Percentiles rank a stretch among this genome's conserved stretches.
Evolutionary conservation across 352 stramenopile genomes (phyloP).

Genomic region (Phytophthora megakarya): DNA sequence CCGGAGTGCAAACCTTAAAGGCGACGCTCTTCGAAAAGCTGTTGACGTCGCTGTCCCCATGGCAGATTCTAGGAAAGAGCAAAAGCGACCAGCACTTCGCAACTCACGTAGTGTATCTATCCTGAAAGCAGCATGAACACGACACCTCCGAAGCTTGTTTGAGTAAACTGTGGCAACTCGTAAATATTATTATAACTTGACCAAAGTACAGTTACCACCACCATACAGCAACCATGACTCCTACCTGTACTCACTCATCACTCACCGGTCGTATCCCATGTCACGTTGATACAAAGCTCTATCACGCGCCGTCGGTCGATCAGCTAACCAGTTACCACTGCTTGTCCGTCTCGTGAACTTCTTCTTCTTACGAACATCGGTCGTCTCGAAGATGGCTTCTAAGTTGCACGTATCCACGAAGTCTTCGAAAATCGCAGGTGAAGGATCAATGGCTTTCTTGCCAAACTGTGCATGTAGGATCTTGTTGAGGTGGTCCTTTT

Average conservation of each 20-base stretch:
- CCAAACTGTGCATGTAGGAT: slow-evolving; percentile 76
- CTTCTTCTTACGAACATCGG: slow-evolving; percentile 76
- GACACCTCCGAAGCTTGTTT: slow-evolving; percentile 10
- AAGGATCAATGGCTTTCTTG: slow-evolving; percentile 71
- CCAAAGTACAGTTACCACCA: slow-evolving; percentile 28
- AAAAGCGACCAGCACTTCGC: slow-evolving; percentile 9
- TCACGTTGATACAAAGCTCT: slow-evolving; percentile 82
- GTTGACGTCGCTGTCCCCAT: slow-evolving; percentile 9
- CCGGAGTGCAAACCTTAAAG: slow-evolving; percentile 21
- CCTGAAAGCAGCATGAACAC: slow-evolving; percentile 33
- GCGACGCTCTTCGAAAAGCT: slow-evolving; percentile 13
- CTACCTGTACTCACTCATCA: slow-evolving; percentile 12
- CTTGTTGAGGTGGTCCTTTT: slow-evolving; percentile 75
- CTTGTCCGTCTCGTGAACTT: slow-evolving; percentile 79
- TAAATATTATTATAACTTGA: slow-evolving; percentile 52
- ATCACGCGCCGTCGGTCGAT: slow-evolving; percentile 76
- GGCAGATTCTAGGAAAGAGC: slow-evolving; percentile 11
- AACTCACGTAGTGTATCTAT: slow-evolving; percentile 19
- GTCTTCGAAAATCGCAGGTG: slow-evolving; percentile 81
- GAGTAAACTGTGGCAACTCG: slow-evolving; percentile 33
- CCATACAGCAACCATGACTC: slow-evolving; percentile 14
- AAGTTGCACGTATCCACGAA: slow-evolving; percentile 86
- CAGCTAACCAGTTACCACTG: slow-evolving; percentile 85
- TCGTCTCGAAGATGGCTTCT: slow-evolving; percentile 83
- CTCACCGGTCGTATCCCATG: slow-evolving; percentile 76